Base-by-base conservation (phyloP, 2,329 filamentous ascomycete genomes). In the Sclerotinia sclerotiorum region DNA sequence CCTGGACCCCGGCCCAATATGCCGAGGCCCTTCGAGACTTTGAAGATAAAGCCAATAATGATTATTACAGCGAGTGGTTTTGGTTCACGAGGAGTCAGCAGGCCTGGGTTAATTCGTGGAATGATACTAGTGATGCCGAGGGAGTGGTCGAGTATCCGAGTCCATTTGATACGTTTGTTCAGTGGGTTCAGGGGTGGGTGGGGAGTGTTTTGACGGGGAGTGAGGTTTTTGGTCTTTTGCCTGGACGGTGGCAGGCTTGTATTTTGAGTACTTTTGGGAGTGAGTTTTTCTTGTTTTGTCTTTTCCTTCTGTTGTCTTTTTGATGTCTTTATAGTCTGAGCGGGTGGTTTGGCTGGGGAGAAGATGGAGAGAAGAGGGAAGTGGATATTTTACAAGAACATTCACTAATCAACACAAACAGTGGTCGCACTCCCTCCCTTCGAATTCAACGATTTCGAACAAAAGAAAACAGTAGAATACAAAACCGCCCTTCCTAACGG, bases 61-160 rank as follows among this genome's bases (percentile, higher is more conserved):
- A 80, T 61, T 83, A 82, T 70, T 84, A 84, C 67, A 74, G 77
- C 29, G 82, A 84, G 70, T 84, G 81, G 81, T 84, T 84, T 71
- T 84, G 82, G 82, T 84, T 84, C 69, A 79, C 82, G 0, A 82
- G 82, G 67, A 79, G 80, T 27, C 77, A 79, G 62, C 76, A 80
- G 54, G 78, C 79, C 5, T 83, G 82, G 81, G 78, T 83, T 24
- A 82, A 84, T 70, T 81, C 78, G 32, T 84, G 82, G 81, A 79
- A 82, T 67, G 77, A 75, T 32, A 77, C 77, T 10, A 68, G 73
- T 2, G 78, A 81, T 55, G 39, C 70, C 11, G 70, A 70, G 1
- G 77, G 76, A 2, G 75, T 74, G 4, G 74, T 77, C 1, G 77
- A 81, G 56, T 82, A 81, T 69, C 81, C 81, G 2, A 70, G 68